A percentile compares a stretch with the other conserved stretches of the same genome.
Conservation (phyloP, 495 filamentous ascomycete species). For the Talaromyces nanjingensis region DNA sequence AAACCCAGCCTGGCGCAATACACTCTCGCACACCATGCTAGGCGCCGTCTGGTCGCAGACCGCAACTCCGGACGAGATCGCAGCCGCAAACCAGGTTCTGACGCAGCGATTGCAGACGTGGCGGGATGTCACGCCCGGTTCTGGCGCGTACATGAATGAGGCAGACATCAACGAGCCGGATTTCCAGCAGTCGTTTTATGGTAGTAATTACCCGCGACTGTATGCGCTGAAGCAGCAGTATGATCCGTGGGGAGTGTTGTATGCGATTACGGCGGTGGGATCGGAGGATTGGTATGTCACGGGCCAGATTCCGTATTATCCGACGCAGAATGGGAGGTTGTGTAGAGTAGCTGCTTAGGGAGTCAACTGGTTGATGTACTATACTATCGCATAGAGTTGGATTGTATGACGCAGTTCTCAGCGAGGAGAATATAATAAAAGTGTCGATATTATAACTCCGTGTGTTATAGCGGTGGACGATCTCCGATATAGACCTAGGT, state of each 20-base stretch:
- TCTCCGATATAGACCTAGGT: too few species aligned
- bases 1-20: slow-evolving; percentile 39
- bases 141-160: slow-evolving; percentile 46
- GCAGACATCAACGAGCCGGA: slow-evolving; percentile 37
- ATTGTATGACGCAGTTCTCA: too few species aligned
- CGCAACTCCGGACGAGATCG: background rate
- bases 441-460: too few species aligned
- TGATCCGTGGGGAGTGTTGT: slow-evolving; percentile 41
- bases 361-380: too few species aligned
- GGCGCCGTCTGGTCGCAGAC: slow-evolving; percentile 19
- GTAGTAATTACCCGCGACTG: slow-evolving; percentile 37
- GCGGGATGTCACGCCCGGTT: slow-evolving; percentile 17
- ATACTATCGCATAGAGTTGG: background rate
- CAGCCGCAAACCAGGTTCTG: background rate
- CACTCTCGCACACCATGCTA: slow-evolving; percentile 48
- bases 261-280: slow-evolving; percentile 48
- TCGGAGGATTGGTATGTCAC: slow-evolving; percentile 50
- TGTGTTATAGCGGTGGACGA: too few species aligned
- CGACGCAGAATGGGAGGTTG: slow-evolving; percentile 28
- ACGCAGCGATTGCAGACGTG: background rate
- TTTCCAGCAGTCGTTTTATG: slow-evolving; percentile 45
- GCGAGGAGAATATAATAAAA: too few species aligned
- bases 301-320: slow-evolving; percentile 13
- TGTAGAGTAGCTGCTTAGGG: slow-evolving; percentile 15
- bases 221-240: slow-evolving; percentile 34